Evolutionary conservation across 495 filamentous ascomycete species (phyloP), one percentile per base, ranked within the genome.

Genomic region (Pseudotulostoma volvatum): DNA sequence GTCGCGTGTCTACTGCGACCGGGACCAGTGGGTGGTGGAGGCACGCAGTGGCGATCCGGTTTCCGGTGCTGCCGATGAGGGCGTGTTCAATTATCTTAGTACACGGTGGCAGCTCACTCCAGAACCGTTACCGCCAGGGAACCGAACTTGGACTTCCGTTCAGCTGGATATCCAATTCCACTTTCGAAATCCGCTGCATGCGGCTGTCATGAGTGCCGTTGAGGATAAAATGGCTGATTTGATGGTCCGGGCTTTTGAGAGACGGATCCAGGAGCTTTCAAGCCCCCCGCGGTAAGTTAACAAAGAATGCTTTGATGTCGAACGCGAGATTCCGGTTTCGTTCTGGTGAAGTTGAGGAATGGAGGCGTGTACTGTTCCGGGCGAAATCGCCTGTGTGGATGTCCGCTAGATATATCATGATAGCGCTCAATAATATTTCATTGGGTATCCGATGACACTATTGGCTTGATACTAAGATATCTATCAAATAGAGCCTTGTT

Each of bases 221-320:
- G 82, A 81, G 49, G 83, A 81, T 31, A 82, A 81, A 59, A 78
- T 94, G 49, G 88, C 81, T 17, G 72, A 70, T 8, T 63, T 80
- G 37, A 90, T 97, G 87, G 79, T 97, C 49, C 74, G 80, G 60
- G 90, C 90, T 19, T 97, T 96, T 68, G 86, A 93, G 66, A 70
- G 68, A 63, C 66, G 83, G 52, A 81, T 82, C 31, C 62, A 64
- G 60, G 63, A 69, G 46, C 34, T 79, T n/a, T n/a, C n/a, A n/a
- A n/a, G n/a, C n/a, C n/a, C n/a, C n/a, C n/a, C n/a, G n/a, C n/a
- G n/a, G n/a, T n/a, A n/a, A n/a, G n/a, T n/a, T n/a, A n/a, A n/a
- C n/a, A n/a, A n/a, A n/a, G n/a, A n/a, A n/a, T n/a, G n/a, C n/a
- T n/a, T n/a, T n/a, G n/a, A n/a, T n/a, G n/a, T n/a, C n/a, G n/a